Conservation (phyloP, 345 rosid genomes). For the Populus davidiana region DNA sequence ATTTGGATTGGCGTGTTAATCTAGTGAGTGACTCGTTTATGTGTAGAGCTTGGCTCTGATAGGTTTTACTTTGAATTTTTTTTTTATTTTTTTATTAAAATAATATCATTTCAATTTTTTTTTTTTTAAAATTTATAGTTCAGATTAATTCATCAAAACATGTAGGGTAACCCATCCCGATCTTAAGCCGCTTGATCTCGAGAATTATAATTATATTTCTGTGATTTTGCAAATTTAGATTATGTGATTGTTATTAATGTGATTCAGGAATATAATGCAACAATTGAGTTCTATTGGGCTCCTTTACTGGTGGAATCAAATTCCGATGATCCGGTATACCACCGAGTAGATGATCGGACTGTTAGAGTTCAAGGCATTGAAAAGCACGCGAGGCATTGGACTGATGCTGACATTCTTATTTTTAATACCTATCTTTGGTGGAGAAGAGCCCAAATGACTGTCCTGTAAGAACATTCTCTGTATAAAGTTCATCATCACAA, state of each 20-base stretch:
- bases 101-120: too few relatives aligned
- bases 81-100: too few relatives aligned
- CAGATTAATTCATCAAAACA: too few relatives aligned
- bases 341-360: conserved; percentile 21
- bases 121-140: too few relatives aligned
- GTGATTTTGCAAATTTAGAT: too few relatives aligned
- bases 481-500: not conserved
- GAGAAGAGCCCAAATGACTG: conserved; percentile 34
- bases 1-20: too few relatives aligned
- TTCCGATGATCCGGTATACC: conserved; percentile 29
- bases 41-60: too few relatives aligned
- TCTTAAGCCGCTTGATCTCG: too few relatives aligned
- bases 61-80: too few relatives aligned
- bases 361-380: conserved; percentile 27
- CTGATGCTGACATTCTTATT: conserved; percentile 25
- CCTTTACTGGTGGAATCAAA: conserved; percentile 33
- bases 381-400: conserved; percentile 34
- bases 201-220: too few relatives aligned
- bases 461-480: conserved; percentile 13
- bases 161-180: too few relatives aligned
- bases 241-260: not conserved
- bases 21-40: too few relatives aligned
- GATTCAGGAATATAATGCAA: conserved; percentile 23
- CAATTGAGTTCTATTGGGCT: conserved; percentile 32
- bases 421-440: conserved; percentile 32